phyloP scores from a whole-genome alignment of 176 grass and related monocot genomes.

The Cocos nucifera region DNA sequence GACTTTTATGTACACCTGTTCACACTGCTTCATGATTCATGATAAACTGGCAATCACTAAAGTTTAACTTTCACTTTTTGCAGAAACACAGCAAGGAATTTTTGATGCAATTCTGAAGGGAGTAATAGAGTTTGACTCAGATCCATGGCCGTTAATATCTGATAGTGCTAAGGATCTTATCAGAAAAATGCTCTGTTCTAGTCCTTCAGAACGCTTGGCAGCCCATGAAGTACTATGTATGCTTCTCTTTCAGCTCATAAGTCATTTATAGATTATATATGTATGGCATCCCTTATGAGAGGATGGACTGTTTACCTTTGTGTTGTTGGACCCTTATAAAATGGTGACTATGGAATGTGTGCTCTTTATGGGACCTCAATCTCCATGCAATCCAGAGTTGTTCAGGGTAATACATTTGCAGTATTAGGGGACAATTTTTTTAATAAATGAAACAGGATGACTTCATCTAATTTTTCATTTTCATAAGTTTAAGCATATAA shows the following conservation, averaged over 20 bases:
- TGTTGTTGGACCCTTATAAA: too few relatives aligned
- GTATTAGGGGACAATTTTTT: neutral
- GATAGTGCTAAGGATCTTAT: constrained; percentile 95
- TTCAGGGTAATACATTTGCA: neutral
- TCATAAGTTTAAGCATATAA: too few relatives aligned
- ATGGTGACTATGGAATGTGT: too few relatives aligned
- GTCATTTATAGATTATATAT: too few relatives aligned
- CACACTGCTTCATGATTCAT: neutral
- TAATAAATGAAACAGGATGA: too few relatives aligned
- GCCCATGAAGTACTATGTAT: constrained; percentile 95
- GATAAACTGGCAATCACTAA: neutral
- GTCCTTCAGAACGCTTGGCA: constrained; percentile 45
- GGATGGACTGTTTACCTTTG: too few relatives aligned
- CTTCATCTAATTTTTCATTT: too few relatives aligned
- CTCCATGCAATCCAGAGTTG: neutral
- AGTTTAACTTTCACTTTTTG: constrained; percentile 6
- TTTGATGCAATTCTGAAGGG: constrained; percentile 98
- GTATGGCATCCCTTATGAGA: too few relatives aligned
- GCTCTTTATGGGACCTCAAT: neutral
- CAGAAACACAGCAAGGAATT: constrained; percentile 99
- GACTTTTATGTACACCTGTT: neutral
- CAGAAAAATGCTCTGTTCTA: constrained; percentile 75
- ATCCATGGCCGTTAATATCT: constrained; percentile 95
- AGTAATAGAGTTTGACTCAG: constrained; percentile 86
- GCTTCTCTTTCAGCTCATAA: constrained; percentile 18